Conservation (phyloP, 192 early-diverging fungal species). For the Mortierella alpina region DNA sequence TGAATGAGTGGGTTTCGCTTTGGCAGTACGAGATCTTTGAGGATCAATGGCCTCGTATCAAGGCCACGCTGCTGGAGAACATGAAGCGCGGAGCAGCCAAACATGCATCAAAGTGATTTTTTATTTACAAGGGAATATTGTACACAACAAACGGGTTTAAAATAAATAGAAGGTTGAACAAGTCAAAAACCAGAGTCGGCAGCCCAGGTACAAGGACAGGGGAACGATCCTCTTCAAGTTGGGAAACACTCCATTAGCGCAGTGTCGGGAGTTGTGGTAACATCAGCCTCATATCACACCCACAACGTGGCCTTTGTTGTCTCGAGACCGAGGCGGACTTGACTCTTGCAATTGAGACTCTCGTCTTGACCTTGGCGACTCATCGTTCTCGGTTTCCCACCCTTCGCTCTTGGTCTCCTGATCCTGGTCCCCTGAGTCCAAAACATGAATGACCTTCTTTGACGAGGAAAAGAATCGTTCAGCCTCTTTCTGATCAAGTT, state of each 20-base stretch:
- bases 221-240: too few species aligned
- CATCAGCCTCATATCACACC: too few species aligned
- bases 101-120: conserved; percentile 9
- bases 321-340: not conserved
- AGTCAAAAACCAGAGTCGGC: too few species aligned
- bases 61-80: conserved; percentile 15
- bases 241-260: too few species aligned
- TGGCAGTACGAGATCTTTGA: conserved; percentile 47
- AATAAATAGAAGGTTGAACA: not conserved
- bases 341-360: not conserved
- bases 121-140: not conserved
- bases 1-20: conserved; percentile 33
- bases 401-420: conserved; percentile 30
- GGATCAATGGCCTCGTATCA: conserved; percentile 49
- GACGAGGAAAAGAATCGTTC: conserved; percentile 23
- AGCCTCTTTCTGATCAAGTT: conserved; percentile 23
- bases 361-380: conserved; percentile 20
- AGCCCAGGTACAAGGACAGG: not conserved
- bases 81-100: conserved; percentile 32
- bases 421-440: conserved; percentile 6
- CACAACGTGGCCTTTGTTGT: too few species aligned
- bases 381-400: conserved; percentile 49
- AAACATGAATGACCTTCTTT: conserved; percentile 8
- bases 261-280: too few species aligned
- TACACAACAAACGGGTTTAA: too few species aligned